Conservation (phyloP, 495 filamentous ascomycete species). For the Aspergillus olivimuriae region DNA sequence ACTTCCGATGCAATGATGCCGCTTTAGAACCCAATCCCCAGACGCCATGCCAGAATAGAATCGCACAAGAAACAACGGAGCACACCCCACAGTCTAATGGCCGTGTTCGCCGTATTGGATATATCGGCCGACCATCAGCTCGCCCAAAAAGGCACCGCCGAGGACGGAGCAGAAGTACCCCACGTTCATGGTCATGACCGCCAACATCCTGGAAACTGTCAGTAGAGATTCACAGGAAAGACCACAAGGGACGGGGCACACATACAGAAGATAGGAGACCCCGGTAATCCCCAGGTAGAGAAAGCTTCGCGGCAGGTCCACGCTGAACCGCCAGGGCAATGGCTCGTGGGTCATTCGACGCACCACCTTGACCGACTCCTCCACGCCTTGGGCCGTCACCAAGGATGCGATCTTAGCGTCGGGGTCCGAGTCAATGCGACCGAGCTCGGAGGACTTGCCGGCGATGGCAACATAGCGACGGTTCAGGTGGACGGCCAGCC, state of each 20-base stretch:
- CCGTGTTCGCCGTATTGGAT: constrained; percentile 27
- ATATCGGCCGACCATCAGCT: constrained; percentile 71
- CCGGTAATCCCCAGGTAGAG: constrained; percentile 65
- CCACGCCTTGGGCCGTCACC: constrained; percentile 60
- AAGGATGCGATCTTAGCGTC: constrained; percentile 53
- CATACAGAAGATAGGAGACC: constrained; percentile 85
- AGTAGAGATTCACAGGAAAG: constrained; percentile 2
- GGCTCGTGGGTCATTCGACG: constrained; percentile 36
- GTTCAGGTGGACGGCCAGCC: constrained; percentile 58
- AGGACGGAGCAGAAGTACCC: constrained; percentile 92
- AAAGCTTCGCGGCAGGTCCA: constrained; percentile 67
- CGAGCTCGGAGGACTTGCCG: constrained; percentile 52
- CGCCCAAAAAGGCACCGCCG: constrained; percentile 76
- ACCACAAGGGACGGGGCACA: constrained; percentile 9
- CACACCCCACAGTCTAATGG: constrained; percentile 11
- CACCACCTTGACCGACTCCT: constrained; percentile 69
- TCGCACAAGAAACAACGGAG: not conserved
- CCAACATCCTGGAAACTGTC: constrained; percentile 68
- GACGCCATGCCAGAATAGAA: not conserved
- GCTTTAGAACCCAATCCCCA: no score
- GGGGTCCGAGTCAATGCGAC: constrained; percentile 45
- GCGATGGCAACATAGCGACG: constrained; percentile 71
- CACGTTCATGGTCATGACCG: constrained; percentile 96
- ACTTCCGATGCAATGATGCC: no score
- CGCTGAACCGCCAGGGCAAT: constrained; percentile 67